Percentiles rank a stretch among this genome's conserved stretches.
These are phyloP conservation scores for Rhizomucor miehei DNA, from an alignment of 371 early-diverging fungal genomes.

Conservation along the genomic window DNA sequence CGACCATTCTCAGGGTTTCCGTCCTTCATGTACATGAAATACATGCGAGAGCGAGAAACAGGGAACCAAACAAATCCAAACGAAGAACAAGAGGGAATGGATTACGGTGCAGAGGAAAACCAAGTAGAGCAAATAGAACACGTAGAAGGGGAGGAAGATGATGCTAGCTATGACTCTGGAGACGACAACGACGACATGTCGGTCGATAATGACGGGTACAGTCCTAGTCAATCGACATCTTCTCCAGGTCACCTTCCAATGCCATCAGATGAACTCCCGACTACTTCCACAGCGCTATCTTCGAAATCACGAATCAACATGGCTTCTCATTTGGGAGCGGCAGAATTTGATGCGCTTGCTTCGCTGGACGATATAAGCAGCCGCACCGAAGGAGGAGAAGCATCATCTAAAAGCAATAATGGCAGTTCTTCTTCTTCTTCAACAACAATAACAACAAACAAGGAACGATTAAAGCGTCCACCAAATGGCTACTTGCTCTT, in stretches of 20 bases:
- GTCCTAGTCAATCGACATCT: neutral
- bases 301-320: conserved; percentile 3
- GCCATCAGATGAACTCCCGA: neutral
- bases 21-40: conserved; percentile 24
- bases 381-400: conserved; percentile 6
- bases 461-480: conserved; percentile 52
- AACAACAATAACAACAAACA: conserved; percentile 12
- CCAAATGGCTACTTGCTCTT: conserved; percentile 65
- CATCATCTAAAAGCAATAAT: too few species aligned
- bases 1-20: conserved; percentile 27
- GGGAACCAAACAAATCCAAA: neutral
- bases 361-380: conserved; percentile 15
- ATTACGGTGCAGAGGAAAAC: neutral
- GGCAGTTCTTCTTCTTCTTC: too few species aligned
- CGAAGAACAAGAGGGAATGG: neutral
- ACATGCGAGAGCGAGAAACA: conserved; percentile 13
- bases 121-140: neutral
- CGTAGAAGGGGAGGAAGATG: neutral
- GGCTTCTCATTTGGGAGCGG: conserved; percentile 12
- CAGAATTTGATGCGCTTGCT: conserved; percentile 9
- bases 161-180: neutral
- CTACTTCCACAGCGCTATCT: neutral
- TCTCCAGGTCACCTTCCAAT: neutral
- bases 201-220: too few species aligned
- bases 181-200: too few species aligned